phyloP scores from a whole-genome alignment of 2,329 filamentous ascomycete species.

The Diaporthe aspalathi region DNA sequence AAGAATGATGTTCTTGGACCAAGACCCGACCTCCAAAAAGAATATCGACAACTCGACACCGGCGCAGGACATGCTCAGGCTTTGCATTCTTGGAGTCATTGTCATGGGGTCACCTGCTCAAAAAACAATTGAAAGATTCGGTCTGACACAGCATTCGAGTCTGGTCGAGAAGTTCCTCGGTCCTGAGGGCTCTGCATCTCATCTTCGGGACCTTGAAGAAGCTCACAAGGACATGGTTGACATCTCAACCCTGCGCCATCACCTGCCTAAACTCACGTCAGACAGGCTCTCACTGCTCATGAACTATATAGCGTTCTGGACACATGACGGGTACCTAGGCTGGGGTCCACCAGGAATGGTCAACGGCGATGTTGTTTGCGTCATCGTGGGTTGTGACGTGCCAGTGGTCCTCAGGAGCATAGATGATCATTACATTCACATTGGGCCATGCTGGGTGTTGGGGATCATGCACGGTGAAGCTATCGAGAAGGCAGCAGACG shows the following conservation, averaged over 20 bases:
- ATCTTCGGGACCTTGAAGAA: not conserved
- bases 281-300: conserved; percentile 5
- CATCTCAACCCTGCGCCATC: not conserved
- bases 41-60: not conserved
- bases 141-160: not conserved
- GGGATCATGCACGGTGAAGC: conserved; percentile 11
- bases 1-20: conserved; percentile 7
- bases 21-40: not conserved
- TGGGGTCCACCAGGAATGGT: conserved; percentile 3
- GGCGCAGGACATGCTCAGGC: not conserved
- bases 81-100: conserved; percentile 2
- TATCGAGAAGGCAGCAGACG: not conserved
- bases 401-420: conserved; percentile 2
- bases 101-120: not conserved
- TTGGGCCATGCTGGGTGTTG: conserved; percentile 15
- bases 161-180: not conserved
- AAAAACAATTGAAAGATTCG: not conserved
- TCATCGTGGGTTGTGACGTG: conserved; percentile 9
- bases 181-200: too few relatives aligned
- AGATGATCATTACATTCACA: not conserved
- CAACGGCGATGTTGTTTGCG: not conserved
- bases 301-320: conserved; percentile 20
- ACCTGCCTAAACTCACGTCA: conserved; percentile 2
- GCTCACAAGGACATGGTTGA: not conserved
- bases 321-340: conserved; percentile 6